Evolutionary conservation across 1,139 yeast genomes (phyloP), one percentile per base, ranked within the genome.

Genomic region (Pichia sorboxylosa): DNA sequence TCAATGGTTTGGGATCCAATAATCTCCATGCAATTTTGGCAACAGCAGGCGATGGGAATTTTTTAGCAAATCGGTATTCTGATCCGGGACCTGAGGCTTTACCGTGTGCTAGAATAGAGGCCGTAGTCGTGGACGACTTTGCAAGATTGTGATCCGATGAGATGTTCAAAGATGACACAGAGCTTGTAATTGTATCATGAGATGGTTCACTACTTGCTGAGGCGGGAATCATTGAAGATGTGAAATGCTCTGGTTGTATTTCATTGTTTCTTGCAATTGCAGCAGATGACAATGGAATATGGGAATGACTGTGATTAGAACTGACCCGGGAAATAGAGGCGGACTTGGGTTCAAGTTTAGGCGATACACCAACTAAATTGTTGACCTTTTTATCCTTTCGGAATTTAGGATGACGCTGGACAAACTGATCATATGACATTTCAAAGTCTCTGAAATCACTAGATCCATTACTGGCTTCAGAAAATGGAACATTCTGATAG

Each of bases 1-100:
- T 58, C 2, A 47, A 49, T 1, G 66, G 59, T 16, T 69, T 61
- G 11, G 84, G 83, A 49, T 79, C 85, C 45, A 79, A 69, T 36
- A 80, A 59, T 49, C 81, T 69, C 87, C 90, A 79, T 2, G 87
- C 85, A 9, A 75, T 74, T 46, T 87, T 63, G 2, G 85, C 69
- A 20, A 78, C 77, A 11, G 78, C 77, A 2, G 68, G 54, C 27
- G 67, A 64, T 27, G 68, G 69, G 54, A 80, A 78, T 40, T 66
- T 73, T 34, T 70, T 63, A 0, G 84, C 84, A 64, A 73, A 70
- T 48, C 71, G 72, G 51, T 73, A 79, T 47, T 80, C 90, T 6
- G 69, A 53, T 4, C 55, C 55, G 35, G 55, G 13, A 16, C 39
- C 33, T 24, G 15, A 26, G 9, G 34, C 35, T 15, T 10, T 16